Conservation (phyloP, 2,329 filamentous ascomycete genomes). For the Ceratocystiopsis sp. region DNA sequence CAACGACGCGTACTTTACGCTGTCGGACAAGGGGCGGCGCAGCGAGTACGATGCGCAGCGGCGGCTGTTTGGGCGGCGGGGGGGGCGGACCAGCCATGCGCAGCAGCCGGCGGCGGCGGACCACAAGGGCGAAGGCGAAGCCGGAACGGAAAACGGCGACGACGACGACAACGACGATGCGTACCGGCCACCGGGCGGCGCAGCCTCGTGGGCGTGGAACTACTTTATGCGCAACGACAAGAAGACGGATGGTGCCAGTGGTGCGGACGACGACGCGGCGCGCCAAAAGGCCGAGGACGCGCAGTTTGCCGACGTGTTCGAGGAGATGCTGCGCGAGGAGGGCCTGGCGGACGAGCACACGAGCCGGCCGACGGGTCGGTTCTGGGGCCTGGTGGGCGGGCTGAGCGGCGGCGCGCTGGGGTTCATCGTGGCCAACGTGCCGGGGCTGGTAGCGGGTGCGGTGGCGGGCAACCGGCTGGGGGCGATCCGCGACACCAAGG, state of each 20-base stretch:
- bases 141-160: conserved; percentile 23
- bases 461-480: conserved; percentile 89
- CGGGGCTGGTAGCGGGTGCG: conserved; percentile 73
- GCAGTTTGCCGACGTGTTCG: conserved; percentile 77
- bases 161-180: conserved; percentile 24
- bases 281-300: conserved; percentile 46
- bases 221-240: conserved; percentile 27
- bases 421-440: conserved; percentile 88
- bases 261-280: conserved; percentile 14
- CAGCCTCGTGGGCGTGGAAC: conserved; percentile 54
- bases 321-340: conserved; percentile 81
- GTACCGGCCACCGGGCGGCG: conserved; percentile 12
- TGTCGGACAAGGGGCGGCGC: conserved; percentile 62
- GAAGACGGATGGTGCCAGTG: conserved; percentile 19
- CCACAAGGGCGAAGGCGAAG: conserved; percentile 16
- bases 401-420: conserved; percentile 78
- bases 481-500: conserved; percentile 71
- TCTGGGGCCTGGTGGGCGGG: conserved; percentile 78
- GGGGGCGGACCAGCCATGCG: conserved; percentile 1
- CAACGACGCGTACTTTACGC: conserved; percentile 30
- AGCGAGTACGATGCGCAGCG: conserved; percentile 71
- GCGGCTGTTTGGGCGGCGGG: conserved; percentile 21
- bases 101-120: conserved; percentile 13
- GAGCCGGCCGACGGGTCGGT: conserved; percentile 46
- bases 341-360: conserved; percentile 58